These are phyloP conservation scores for Tremellales sp. DNA, from an alignment of 1,284 basidiomycete species.

Conservation along the genomic window DNA sequence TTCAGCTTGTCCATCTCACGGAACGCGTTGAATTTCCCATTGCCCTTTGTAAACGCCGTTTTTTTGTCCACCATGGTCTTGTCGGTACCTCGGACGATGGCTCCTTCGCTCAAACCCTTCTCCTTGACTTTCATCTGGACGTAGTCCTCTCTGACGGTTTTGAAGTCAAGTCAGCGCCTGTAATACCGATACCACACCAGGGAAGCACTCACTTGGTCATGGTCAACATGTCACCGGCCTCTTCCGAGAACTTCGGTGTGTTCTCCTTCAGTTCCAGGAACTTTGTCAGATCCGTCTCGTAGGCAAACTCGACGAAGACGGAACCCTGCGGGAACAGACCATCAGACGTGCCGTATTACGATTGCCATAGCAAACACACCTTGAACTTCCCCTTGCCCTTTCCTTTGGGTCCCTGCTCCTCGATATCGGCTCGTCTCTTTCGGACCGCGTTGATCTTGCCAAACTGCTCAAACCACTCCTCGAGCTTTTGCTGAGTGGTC, in stretches of 20 bases:
- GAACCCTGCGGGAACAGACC: slow-evolving; percentile 60
- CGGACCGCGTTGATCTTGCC: slow-evolving; percentile 81
- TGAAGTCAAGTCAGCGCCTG: background rate
- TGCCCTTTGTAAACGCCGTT: slow-evolving; percentile 51
- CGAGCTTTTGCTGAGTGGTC: slow-evolving; percentile 68
- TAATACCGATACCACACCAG: background rate
- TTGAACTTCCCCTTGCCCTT: slow-evolving; percentile 36
- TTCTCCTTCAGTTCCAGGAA: slow-evolving; percentile 78
- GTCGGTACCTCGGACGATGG: slow-evolving; percentile 59
- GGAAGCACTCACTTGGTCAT: slow-evolving; percentile 72
- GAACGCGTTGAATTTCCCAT: slow-evolving; percentile 77
- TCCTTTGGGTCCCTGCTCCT: slow-evolving; percentile 28
- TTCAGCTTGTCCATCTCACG: slow-evolving; percentile 63
- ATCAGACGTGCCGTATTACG: slow-evolving; percentile 5
- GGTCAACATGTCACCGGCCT: slow-evolving; percentile 61
- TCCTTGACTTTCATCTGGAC: slow-evolving; percentile 97
- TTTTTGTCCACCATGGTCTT: slow-evolving; percentile 40
- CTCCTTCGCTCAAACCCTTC: slow-evolving; percentile 61
- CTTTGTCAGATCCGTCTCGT: slow-evolving; percentile 63
- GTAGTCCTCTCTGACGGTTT: slow-evolving; percentile 71
- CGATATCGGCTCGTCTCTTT: slow-evolving; percentile 64
- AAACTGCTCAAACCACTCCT: slow-evolving; percentile 76
- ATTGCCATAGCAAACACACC: slow-evolving; percentile 14
- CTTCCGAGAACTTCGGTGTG: slow-evolving; percentile 71
- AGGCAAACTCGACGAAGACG: slow-evolving; percentile 86